These are phyloP conservation scores for Extremus antarcticus DNA, from an alignment of 495 filamentous ascomycete species.

Conservation along the genomic window DNA sequence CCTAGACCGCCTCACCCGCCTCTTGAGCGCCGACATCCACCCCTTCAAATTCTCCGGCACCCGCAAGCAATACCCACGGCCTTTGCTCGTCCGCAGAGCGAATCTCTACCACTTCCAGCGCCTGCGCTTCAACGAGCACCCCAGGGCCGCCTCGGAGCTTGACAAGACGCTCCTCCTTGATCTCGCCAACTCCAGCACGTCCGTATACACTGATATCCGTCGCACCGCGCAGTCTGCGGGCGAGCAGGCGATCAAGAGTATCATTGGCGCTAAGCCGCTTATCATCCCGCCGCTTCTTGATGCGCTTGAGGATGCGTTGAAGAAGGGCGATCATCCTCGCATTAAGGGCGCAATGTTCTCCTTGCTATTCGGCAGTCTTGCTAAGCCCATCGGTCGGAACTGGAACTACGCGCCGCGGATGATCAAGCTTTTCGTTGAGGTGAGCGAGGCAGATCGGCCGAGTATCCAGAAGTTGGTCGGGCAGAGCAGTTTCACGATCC, in stretches of 20 bases:
- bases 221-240: constrained; percentile 83
- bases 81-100: constrained; percentile 77
- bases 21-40: constrained; percentile 73
- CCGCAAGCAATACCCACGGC: constrained; percentile 83
- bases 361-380: constrained; percentile 73
- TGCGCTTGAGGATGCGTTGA: constrained; percentile 69
- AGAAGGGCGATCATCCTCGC: constrained; percentile 67
- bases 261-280: constrained; percentile 73
- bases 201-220: constrained; percentile 90
- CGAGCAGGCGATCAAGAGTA: constrained; percentile 85
- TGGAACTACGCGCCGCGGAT: constrained; percentile 86
- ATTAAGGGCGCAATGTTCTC: constrained; percentile 94
- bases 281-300: constrained; percentile 80
- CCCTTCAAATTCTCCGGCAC: constrained; percentile 90
- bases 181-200: constrained; percentile 81
- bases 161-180: constrained; percentile 77
- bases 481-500: constrained; percentile 67
- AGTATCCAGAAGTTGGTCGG: constrained; percentile 86
- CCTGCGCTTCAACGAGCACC: constrained; percentile 80
- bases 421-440: constrained; percentile 78
- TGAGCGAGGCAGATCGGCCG: constrained; percentile 80
- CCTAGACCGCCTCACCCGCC: constrained; percentile 69
- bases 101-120: constrained; percentile 92
- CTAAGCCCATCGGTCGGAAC: constrained; percentile 76
- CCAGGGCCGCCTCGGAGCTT: constrained; percentile 70